Evolutionary conservation across 2,329 filamentous ascomycete species (phyloP).

Genomic region (Diaporthe aspalathi): DNA sequence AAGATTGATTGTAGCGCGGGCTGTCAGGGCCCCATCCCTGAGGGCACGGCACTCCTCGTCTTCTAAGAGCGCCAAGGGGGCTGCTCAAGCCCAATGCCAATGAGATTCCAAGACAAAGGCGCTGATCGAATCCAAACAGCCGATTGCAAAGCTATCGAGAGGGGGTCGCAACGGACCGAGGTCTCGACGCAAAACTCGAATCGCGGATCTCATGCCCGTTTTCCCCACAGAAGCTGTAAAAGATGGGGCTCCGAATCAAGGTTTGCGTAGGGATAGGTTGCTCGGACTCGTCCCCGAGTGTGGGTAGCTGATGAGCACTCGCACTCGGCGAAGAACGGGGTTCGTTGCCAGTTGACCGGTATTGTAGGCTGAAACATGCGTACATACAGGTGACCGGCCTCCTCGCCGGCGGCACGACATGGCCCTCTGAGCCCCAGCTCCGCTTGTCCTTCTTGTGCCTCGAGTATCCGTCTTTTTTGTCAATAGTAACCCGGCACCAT

Average conservation of each 20-base stretch:
- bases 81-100: no score
- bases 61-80: background rate
- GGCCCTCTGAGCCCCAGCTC: background rate
- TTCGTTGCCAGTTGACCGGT: background rate
- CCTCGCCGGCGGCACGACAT: constrained; percentile 7
- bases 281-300: constrained; percentile 15
- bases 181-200: background rate
- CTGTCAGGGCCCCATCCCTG: background rate
- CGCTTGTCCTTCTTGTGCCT: background rate
- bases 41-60: no score
- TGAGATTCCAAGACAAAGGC: background rate
- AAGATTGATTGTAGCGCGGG: background rate
- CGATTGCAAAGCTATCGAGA: background rate
- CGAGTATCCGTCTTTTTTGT: background rate
- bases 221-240: no score
- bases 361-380: constrained; percentile 18
- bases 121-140: background rate
- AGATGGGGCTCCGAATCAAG: background rate
- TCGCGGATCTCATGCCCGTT: background rate
- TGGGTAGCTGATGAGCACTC: constrained; percentile 2
- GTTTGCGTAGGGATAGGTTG: background rate
- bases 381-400: constrained; percentile 4
- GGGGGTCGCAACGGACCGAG: background rate
- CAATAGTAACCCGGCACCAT: constrained; percentile 8
- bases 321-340: background rate